A percentile compares a stretch with the other conserved stretches of the same genome.
These are phyloP conservation scores for Luffa acutangula DNA, from an alignment of 306 rosid genomes.

Conservation along the genomic window DNA sequence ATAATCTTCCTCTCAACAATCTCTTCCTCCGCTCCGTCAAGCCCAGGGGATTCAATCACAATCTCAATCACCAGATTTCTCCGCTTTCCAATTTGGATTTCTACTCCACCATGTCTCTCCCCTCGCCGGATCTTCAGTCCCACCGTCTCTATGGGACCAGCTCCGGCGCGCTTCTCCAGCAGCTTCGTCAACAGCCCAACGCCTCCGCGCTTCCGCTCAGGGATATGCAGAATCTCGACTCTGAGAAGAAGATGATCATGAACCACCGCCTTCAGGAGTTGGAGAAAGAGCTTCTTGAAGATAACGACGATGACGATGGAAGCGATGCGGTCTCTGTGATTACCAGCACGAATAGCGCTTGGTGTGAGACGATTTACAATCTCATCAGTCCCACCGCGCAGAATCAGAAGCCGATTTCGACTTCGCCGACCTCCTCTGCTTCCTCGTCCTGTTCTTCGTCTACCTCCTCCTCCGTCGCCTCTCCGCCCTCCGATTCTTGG, in stretches of 20 bases:
- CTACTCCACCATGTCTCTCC: slow-evolving; percentile 22
- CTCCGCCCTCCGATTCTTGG: slow-evolving; percentile 35
- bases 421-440: slow-evolving; percentile 64
- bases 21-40: slow-evolving; percentile 53
- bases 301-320: slow-evolving; percentile 50
- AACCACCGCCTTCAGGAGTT: slow-evolving; percentile 53
- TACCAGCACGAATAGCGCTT: slow-evolving; percentile 39
- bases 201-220: slow-evolving; percentile 3
- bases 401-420: slow-evolving; percentile 42
- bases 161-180: slow-evolving; percentile 21
- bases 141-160: background rate
- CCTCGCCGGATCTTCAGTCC: slow-evolving; percentile 3
- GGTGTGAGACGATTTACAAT: slow-evolving; percentile 76
- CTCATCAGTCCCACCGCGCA: slow-evolving; percentile 28
- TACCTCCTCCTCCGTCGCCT: slow-evolving; percentile 43
- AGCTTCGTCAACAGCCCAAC: slow-evolving; percentile 34
- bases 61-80: slow-evolving; percentile 23
- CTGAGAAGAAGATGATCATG: slow-evolving; percentile 42
- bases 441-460: slow-evolving; percentile 45
- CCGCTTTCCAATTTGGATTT: slow-evolving; percentile 51
- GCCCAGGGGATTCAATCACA: slow-evolving; percentile 34
- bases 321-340: slow-evolving; percentile 53
- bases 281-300: slow-evolving; percentile 77
- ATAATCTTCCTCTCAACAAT: slow-evolving; percentile 23
- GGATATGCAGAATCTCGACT: slow-evolving; percentile 18